These are phyloP conservation scores for Corchorus olitorius DNA, from an alignment of 345 rosid species.

Conservation along the genomic window DNA sequence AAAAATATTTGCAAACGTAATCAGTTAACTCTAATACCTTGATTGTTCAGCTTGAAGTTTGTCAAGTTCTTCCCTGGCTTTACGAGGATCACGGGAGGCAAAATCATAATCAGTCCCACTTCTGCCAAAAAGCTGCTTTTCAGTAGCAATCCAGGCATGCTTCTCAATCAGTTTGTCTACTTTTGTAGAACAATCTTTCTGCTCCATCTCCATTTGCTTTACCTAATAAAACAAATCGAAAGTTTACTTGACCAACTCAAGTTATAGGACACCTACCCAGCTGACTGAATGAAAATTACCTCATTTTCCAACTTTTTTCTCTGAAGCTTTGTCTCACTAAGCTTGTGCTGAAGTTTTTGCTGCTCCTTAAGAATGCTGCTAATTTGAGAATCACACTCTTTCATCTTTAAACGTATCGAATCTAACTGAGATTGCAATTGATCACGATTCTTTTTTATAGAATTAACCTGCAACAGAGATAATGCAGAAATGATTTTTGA, in stretches of 20 bases:
- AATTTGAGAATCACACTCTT: constrained; percentile 90
- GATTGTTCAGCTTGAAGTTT: constrained; percentile 87
- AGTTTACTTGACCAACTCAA: constrained; percentile 3
- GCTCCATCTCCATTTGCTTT: constrained; percentile 83
- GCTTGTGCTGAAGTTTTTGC: constrained; percentile 68
- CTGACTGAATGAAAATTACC: constrained; percentile 44
- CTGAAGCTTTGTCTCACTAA: constrained; percentile 77
- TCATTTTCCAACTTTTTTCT: constrained; percentile 95
- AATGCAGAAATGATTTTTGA: constrained; percentile 20
- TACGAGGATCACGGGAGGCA: constrained; percentile 61
- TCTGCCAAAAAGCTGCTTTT: constrained; percentile 92
- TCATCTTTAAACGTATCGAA: constrained; percentile 70
- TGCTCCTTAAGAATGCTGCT: constrained; percentile 67
- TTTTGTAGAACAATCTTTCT: constrained; percentile 76
- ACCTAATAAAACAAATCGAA: constrained; percentile 42
- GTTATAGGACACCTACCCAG: not conserved
- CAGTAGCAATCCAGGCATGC: constrained; percentile 94
- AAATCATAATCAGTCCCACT: constrained; percentile 97
- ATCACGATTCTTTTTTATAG: constrained; percentile 53
- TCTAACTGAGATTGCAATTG: constrained; percentile 70
- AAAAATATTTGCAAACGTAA: constrained; percentile 9
- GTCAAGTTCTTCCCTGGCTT: constrained; percentile 84
- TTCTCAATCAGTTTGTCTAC: constrained; percentile 91
- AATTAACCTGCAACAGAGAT: constrained; percentile 60
- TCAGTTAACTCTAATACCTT: constrained; percentile 41